Conservation (phyloP, 345 rosid species). For the Rhodomyrtus tomentosa region DNA sequence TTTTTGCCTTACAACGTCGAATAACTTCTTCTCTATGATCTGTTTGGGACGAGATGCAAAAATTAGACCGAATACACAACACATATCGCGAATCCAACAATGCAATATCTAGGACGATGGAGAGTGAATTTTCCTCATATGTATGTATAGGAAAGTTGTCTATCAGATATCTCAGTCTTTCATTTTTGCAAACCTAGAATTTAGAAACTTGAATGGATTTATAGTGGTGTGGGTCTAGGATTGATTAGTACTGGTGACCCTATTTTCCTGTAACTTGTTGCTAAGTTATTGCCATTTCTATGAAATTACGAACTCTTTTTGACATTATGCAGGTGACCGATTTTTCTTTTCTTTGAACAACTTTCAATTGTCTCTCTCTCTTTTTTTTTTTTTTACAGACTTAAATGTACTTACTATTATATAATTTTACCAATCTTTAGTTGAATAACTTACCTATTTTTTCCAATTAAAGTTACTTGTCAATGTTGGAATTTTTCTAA, state of each 20-base stretch:
- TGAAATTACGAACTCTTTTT: neutral
- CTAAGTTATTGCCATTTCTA: too few relatives aligned
- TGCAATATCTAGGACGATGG: neutral
- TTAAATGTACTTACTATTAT: too few relatives aligned
- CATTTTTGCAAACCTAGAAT: neutral
- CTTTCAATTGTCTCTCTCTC: too few relatives aligned
- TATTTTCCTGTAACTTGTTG: neutral
- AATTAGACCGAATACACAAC: neutral
- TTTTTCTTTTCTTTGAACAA: too few relatives aligned
- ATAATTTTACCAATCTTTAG: too few relatives aligned
- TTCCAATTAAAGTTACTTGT: too few relatives aligned
- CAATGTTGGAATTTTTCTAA: too few relatives aligned
- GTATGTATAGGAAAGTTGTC: neutral
- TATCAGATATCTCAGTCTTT: neutral
- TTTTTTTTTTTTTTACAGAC: too few relatives aligned
- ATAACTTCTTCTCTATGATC: slow-evolving; percentile 3
- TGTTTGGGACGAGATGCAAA: neutral
- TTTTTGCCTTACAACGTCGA: neutral
- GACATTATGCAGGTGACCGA: too few relatives aligned
- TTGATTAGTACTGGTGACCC: neutral
- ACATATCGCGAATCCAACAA: neutral
- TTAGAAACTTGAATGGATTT: neutral
- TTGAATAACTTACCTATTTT: too few relatives aligned
- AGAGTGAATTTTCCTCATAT: neutral
- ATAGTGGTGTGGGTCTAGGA: neutral